Conservation (phyloP, 441 rosid species). For the Aleurites moluccanus region DNA sequence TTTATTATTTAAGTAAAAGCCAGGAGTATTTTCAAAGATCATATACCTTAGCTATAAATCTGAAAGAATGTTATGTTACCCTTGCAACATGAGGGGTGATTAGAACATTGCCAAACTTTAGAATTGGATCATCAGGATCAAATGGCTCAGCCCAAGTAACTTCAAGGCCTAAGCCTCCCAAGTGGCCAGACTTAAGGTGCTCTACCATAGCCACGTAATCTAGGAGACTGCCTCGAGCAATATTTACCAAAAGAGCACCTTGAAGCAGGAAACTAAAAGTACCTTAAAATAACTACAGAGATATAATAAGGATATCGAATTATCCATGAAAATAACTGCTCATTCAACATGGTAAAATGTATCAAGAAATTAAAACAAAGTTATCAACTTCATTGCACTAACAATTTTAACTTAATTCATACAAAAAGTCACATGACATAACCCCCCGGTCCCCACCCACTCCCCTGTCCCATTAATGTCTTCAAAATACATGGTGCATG, state of each 20-base stretch:
- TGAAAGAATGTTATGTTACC: conserved; percentile 61
- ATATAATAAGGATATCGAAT: neutral
- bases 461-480: neutral
- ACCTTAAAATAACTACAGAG: neutral
- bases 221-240: conserved; percentile 80
- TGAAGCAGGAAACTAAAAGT: conserved; percentile 29
- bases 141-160: conserved; percentile 96
- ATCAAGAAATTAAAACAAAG: neutral
- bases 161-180: conserved; percentile 84
- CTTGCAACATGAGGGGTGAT: conserved; percentile 90
- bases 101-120: conserved; percentile 68
- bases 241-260: conserved; percentile 79
- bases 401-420: neutral
- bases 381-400: neutral
- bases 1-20: neutral
- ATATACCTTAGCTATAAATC: conserved; percentile 82
- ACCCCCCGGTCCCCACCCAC: neutral
- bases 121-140: conserved; percentile 66
- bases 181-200: conserved; percentile 64
- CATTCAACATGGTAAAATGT: neutral
- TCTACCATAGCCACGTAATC: conserved; percentile 63
- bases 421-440: neutral
- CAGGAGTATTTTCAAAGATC: neutral
- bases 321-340: neutral
- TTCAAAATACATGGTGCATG: neutral